These are phyloP conservation scores for Diaporthe capsici DNA, from an alignment of 2,329 filamentous ascomycete species.

Conservation along the genomic window DNA sequence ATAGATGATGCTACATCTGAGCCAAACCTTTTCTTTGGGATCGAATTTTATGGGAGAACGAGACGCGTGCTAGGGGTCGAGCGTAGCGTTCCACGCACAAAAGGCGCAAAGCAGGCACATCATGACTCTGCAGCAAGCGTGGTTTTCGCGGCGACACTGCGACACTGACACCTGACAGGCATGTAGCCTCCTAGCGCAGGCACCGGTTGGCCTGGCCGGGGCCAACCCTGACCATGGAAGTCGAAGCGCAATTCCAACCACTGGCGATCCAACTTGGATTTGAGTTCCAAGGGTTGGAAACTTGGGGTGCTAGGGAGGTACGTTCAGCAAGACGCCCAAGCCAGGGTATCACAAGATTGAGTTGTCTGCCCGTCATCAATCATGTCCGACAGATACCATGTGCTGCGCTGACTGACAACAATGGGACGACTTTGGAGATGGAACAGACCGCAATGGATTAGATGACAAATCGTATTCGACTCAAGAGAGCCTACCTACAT, in stretches of 20 bases:
- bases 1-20: background rate
- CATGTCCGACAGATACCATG: background rate
- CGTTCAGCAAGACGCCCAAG: background rate
- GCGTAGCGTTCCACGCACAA: conserved; percentile 40
- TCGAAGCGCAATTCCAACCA: conserved; percentile 16
- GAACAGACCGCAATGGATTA: background rate
- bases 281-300: conserved; percentile 9
- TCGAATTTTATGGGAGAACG: conserved; percentile 23
- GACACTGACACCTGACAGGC: conserved; percentile 29
- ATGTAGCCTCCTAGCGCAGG: conserved; percentile 25
- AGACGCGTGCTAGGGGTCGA: conserved; percentile 16
- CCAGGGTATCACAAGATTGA: conserved; percentile 1
- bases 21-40: background rate
- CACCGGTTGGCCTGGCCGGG: background rate
- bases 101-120: conserved; percentile 33
- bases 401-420: background rate
- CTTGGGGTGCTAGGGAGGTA: background rate
- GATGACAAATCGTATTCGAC: conserved; percentile 6
- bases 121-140: conserved; percentile 35
- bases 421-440: background rate
- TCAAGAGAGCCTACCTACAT: background rate
- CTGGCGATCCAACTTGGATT: conserved; percentile 24
- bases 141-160: conserved; percentile 39
- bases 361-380: conserved; percentile 2
- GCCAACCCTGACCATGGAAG: background rate